These are phyloP conservation scores for Cajanus cajan DNA, from an alignment of 306 rosid species.

Conservation along the genomic window DNA sequence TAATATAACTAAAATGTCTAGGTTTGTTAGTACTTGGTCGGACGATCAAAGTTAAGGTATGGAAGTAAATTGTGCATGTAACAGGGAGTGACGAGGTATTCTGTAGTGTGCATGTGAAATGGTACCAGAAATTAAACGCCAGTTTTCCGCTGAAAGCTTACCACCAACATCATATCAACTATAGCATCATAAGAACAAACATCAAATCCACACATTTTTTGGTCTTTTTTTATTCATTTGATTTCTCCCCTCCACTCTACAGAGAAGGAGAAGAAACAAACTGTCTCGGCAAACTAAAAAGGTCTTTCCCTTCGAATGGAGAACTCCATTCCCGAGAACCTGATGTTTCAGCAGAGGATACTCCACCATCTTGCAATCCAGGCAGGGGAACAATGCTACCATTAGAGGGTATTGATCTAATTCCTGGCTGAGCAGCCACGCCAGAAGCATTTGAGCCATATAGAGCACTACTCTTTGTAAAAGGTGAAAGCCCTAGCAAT, in stretches of 20 bases:
- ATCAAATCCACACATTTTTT: conserved; percentile 56
- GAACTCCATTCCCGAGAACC: conserved; percentile 82
- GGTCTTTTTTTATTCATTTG: conserved; percentile 50
- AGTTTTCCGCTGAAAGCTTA: conserved; percentile 35
- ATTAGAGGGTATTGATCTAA: conserved; percentile 53
- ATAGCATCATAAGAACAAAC: conserved; percentile 55
- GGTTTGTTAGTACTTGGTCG: background rate
- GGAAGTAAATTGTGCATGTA: background rate
- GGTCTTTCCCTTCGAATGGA: conserved; percentile 88
- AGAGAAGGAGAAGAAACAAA: conserved; percentile 89
- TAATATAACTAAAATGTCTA: background rate
- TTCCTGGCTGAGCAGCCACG: conserved; percentile 43
- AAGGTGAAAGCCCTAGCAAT: conserved; percentile 63
- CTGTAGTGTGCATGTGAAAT: background rate
- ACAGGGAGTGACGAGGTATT: background rate
- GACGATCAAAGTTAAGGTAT: background rate
- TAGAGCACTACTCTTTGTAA: conserved; percentile 44
- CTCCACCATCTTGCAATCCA: conserved; percentile 71
- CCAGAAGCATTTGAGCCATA: conserved; percentile 54
- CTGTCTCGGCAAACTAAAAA: conserved; percentile 84
- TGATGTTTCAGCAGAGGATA: conserved; percentile 44
- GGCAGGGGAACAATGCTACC: conserved; percentile 49
- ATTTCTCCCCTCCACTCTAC: conserved; percentile 47
- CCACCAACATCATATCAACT: conserved; percentile 48
- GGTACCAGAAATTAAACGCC: conserved; percentile 17